Evolutionary conservation across 2,329 filamentous ascomycete genomes (phyloP).

Genomic region (Pseudocercospora cruenta): DNA sequence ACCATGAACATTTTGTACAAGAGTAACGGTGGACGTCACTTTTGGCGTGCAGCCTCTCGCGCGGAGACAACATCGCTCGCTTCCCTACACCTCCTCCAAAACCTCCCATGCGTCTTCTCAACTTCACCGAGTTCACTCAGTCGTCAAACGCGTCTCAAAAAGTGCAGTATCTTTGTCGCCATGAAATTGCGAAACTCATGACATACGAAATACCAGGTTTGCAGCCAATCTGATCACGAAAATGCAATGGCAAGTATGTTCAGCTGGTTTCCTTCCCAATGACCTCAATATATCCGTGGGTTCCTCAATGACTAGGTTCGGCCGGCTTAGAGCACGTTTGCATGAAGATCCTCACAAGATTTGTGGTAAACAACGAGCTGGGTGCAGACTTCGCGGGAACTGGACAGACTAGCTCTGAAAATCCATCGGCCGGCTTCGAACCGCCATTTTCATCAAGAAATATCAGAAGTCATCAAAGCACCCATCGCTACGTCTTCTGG

Average conservation of each 20-base stretch:
- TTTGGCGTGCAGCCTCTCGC: background rate
- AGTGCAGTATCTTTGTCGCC: background rate
- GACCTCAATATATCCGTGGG: background rate
- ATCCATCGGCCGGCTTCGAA: background rate
- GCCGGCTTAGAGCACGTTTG: background rate
- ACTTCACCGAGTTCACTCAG: background rate
- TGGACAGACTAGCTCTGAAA: background rate
- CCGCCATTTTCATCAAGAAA: background rate
- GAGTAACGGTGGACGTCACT: background rate
- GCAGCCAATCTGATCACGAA: background rate
- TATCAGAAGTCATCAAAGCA: background rate
- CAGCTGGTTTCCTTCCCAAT: constrained; percentile 17
- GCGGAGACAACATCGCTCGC: background rate
- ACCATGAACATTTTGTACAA: background rate
- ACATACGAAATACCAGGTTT: background rate
- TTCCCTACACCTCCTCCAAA: constrained; percentile 12
- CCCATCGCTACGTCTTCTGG: background rate
- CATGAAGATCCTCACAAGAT: background rate
- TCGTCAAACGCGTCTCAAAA: background rate
- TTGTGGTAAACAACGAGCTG: background rate
- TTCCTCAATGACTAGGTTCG: background rate
- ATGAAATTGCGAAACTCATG: background rate
- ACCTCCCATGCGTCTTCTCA: background rate
- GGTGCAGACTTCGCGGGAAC: background rate
- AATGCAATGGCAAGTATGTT: constrained; percentile 11